phyloP scores from a whole-genome alignment of 331 rosid genomes.

The Cydonia oblonga region DNA sequence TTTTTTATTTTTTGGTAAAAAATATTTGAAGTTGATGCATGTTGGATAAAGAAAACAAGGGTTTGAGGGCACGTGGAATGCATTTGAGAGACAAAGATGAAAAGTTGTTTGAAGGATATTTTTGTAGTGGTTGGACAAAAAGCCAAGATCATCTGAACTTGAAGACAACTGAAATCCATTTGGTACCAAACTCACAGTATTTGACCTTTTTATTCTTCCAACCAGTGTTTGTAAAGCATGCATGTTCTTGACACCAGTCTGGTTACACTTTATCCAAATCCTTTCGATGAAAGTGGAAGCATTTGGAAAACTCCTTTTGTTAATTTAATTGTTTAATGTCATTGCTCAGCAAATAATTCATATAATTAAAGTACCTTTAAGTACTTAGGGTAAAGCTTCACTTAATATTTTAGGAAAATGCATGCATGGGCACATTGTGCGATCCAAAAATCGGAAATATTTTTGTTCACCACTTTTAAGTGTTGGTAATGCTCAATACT shows the following conservation, averaged over 20 bases:
- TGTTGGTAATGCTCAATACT: too few relatives aligned
- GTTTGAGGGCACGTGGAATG: constrained; percentile 49
- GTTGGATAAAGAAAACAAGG: background rate
- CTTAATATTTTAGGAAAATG: background rate
- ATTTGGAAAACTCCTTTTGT: background rate
- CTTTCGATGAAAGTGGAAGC: constrained; percentile 9
- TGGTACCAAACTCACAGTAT: background rate
- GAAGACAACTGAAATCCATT: background rate
- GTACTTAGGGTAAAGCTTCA: constrained; percentile 16
- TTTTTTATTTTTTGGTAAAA: background rate
- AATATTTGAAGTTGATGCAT: background rate
- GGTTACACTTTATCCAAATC: background rate
- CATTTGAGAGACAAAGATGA: constrained; percentile 40
- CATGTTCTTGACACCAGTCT: background rate
- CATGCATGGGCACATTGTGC: background rate
- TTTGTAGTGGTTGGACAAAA: constrained; percentile 8
- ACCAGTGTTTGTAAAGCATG: background rate
- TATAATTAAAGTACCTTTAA: constrained; percentile 12
- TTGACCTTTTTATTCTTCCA: background rate
- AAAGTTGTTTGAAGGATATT: constrained; percentile 20
- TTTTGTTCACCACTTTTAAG: too few relatives aligned
- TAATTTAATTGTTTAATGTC: constrained; percentile 9
- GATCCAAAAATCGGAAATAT: background rate
- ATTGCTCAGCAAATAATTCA: background rate
- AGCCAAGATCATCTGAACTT: constrained; percentile 9